phyloP scores from a whole-genome alignment of 768 basidiomycete genomes.

The Phylloporus sp. region DNA sequence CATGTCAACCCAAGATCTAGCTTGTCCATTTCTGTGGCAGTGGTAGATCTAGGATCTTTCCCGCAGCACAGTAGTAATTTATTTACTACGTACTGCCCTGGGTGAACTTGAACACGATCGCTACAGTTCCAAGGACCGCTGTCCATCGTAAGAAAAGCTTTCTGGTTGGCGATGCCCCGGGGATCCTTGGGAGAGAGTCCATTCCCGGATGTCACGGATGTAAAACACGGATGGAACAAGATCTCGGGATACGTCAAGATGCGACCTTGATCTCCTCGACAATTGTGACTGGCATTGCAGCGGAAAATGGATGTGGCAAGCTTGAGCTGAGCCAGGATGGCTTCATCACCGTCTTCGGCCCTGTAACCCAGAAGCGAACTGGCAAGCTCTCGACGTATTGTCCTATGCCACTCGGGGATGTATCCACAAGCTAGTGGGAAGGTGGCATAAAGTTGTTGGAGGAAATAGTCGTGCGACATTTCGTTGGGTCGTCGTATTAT shows the following conservation, averaged over 20 bases:
- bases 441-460: conserved; percentile 12
- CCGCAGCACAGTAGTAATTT: conserved; percentile 17
- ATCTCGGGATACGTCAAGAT: conserved; percentile 24
- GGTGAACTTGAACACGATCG: conserved; percentile 20
- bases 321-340: conserved; percentile 18
- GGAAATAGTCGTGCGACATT: conserved; percentile 8
- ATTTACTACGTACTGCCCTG: conserved; percentile 11
- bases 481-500: conserved; percentile 22
- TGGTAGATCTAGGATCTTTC: conserved; percentile 21
- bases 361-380: conserved; percentile 22
- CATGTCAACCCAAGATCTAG: conserved; percentile 17
- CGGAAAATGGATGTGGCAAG: conserved; percentile 28
- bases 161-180: conserved; percentile 17
- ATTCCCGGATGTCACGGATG: conserved; percentile 1
- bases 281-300: conserved; percentile 14
- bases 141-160: conserved; percentile 23
- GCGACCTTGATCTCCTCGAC: conserved; percentile 11
- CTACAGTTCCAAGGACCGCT: conserved; percentile 19
- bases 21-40: conserved; percentile 25
- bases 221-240: conserved; percentile 28
- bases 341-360: conserved; percentile 13
- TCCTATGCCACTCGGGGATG: conserved; percentile 26
- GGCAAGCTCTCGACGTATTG: conserved; percentile 24
- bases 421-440: conserved; percentile 16
- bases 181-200: conserved; percentile 19